Evolutionary conservation across 1,284 basidiomycete genomes (phyloP).

Genomic region (Sporisorium graminicola): DNA sequence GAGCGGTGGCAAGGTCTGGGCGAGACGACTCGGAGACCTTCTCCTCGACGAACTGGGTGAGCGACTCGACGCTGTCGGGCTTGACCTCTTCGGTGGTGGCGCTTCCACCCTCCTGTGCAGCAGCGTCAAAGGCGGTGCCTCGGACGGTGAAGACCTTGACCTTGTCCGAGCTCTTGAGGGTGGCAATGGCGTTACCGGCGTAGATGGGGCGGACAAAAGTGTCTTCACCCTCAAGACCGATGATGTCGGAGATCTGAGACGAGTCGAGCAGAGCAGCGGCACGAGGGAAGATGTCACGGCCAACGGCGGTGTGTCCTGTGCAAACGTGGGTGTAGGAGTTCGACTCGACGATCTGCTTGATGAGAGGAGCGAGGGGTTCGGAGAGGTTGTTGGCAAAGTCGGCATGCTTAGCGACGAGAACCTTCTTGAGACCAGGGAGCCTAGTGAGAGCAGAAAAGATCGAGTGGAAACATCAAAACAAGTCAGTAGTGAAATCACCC

Average conservation of each 20-base stretch:
- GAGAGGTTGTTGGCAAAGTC: slow-evolving; percentile 71
- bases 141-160: slow-evolving; percentile 96
- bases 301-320: slow-evolving; percentile 80
- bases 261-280: slow-evolving; percentile 84
- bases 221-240: slow-evolving; percentile 82
- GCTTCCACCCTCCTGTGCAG: slow-evolving; percentile 73
- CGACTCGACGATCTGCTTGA: slow-evolving; percentile 72
- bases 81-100: slow-evolving; percentile 77
- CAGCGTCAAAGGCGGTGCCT: slow-evolving; percentile 89
- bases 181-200: slow-evolving; percentile 96
- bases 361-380: slow-evolving; percentile 73
- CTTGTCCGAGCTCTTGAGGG: slow-evolving; percentile 83
- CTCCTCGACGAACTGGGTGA: slow-evolving; percentile 82
- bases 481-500: too few species aligned
- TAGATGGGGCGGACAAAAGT: slow-evolving; percentile 95
- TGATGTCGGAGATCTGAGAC: slow-evolving; percentile 85
- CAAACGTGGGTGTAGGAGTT: slow-evolving; percentile 85
- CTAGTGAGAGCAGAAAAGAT: slow-evolving; percentile 58
- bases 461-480: too few species aligned
- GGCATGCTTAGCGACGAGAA: slow-evolving; percentile 71
- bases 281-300: slow-evolving; percentile 84
- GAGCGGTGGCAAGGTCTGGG: slow-evolving; percentile 89
- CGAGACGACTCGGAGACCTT: slow-evolving; percentile 90
- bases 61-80: slow-evolving; percentile 75
- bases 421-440: slow-evolving; percentile 73